Base-by-base conservation (phyloP, 1,284 basidiomycete species). In the Cutaneotrichosporon sp. region DNA sequence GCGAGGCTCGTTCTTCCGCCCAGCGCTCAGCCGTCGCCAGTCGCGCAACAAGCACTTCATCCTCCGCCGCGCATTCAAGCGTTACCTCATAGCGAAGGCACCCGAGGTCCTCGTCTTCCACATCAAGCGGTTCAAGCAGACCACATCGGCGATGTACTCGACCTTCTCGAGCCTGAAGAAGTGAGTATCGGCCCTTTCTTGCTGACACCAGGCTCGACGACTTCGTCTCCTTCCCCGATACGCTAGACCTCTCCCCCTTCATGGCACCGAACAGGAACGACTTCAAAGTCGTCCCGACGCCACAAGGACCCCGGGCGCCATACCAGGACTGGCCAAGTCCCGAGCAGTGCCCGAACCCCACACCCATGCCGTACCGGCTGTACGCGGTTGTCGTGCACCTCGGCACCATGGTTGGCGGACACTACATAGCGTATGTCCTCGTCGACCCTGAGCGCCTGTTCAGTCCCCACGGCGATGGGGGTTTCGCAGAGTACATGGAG, bases 31-130 rank as follows among this genome's bases (percentile, higher is more conserved):
- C 27, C 43, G 57, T 6, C 17, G 12, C 20, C 46, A 51, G 42
- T 42, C 60, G 31, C 62, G 59, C 17, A 63, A 61, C 50, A 66
- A 64, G 35, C 69, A 71, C 59, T 72, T 84, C 52, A 78, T 94
- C 46, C 79, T 87, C 68, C 83, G 88, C 2, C 80, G 87, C 7
- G 90, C 90, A 14, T 90, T 89, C 76, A 97, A 97, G 75, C 86
- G 92, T 8, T 97, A 94, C 72, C 83, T 97, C 55, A 88, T 97
- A 64, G 82, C 86, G 5, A 82, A 81, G 1, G 85, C 89, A 1
- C 92, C 92, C 0, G 89, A 90, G 0, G 82, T 96, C 26, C 81
- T 97, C 53, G 88, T 94, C 49, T 82, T 97, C 56, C 92, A 97
- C 63, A 80, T 96, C 46, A 97, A 96, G 77, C 82, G 92, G 29